These are phyloP conservation scores for Pichia sp. DNA, from an alignment of 1,139 yeast genomes.

Conservation along the genomic window DNA sequence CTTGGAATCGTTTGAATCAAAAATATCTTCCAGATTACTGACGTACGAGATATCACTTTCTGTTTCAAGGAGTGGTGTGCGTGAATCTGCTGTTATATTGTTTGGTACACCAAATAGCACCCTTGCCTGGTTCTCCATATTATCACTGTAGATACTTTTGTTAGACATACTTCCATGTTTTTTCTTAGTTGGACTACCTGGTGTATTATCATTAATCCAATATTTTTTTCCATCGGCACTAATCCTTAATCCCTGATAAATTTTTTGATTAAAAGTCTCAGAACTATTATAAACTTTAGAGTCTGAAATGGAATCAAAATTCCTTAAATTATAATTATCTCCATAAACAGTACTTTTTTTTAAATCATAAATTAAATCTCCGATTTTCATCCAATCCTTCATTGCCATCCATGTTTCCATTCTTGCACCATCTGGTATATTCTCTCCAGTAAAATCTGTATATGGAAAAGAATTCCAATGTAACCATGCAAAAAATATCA, in stretches of 20 bases:
- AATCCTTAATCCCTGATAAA: slow-evolving; percentile 80
- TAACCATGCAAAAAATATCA: slow-evolving; percentile 78
- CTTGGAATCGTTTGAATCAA: not conserved
- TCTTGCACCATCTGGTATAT: slow-evolving; percentile 62
- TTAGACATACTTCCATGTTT: not conserved
- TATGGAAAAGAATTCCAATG: slow-evolving; percentile 86
- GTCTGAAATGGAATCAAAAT: slow-evolving; percentile 73
- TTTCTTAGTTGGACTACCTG: not conserved
- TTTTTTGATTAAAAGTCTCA: slow-evolving; percentile 35
- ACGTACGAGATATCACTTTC: slow-evolving; percentile 2
- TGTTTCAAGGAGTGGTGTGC: slow-evolving; percentile 5
- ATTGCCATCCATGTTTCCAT: slow-evolving; percentile 55
- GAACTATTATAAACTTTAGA: slow-evolving; percentile 23
- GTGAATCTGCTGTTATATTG: not conserved
- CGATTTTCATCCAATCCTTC: slow-evolving; percentile 68
- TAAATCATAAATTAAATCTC: slow-evolving; percentile 75
- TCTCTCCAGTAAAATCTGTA: slow-evolving; percentile 56
- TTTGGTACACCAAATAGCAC: not conserved
- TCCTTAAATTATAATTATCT: slow-evolving; percentile 69
- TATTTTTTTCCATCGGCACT: slow-evolving; percentile 75
- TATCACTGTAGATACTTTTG: not conserved
- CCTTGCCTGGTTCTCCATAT: slow-evolving; percentile 5
- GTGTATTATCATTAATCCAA: slow-evolving; percentile 56
- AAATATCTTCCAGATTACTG: not conserved
- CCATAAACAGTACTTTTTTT: slow-evolving; percentile 65